These are phyloP conservation scores for Mycena maculata DNA, from an alignment of 768 basidiomycete species.

Conservation along the genomic window DNA sequence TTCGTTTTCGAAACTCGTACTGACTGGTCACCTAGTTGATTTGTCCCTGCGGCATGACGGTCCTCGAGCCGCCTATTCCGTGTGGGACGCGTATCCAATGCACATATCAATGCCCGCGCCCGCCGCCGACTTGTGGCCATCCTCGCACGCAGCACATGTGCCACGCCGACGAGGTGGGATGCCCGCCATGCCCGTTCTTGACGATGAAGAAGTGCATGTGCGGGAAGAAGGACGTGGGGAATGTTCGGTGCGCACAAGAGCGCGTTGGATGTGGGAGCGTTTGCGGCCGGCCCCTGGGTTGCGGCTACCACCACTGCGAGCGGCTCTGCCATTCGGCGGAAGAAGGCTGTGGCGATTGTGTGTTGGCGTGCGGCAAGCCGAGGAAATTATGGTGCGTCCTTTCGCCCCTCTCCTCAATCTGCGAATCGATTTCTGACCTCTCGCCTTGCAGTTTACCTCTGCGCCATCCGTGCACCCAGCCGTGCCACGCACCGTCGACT, in stretches of 20 bases:
- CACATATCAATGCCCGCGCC: constrained; percentile 78
- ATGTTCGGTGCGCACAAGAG: constrained; percentile 84
- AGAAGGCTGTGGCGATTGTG: constrained; percentile 82
- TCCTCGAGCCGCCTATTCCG: constrained; percentile 88
- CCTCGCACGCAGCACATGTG: constrained; percentile 81
- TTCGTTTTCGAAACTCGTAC: constrained; percentile 3
- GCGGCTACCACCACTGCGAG: constrained; percentile 92
- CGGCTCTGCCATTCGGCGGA: constrained; percentile 75
- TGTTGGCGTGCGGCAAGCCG: constrained; percentile 84
- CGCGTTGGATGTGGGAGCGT: constrained; percentile 86
- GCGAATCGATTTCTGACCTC: constrained; percentile 1
- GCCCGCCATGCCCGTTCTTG: constrained; percentile 91
- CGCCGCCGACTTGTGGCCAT: constrained; percentile 85
- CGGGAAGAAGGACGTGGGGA: constrained; percentile 83
- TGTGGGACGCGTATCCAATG: constrained; percentile 88
- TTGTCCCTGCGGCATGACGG: constrained; percentile 88
- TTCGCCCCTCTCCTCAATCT: background rate
- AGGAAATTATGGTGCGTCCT: constrained; percentile 81
- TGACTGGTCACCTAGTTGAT: constrained; percentile 59
- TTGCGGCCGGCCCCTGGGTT: constrained; percentile 82
- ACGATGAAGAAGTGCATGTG: constrained; percentile 88
- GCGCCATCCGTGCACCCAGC: constrained; percentile 78
- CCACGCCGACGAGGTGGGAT: constrained; percentile 75
- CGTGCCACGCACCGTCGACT: constrained; percentile 90
- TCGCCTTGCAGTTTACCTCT: constrained; percentile 63